phyloP scores from a whole-genome alignment of 2,329 filamentous ascomycete genomes.

The Apiospora koreana region DNA sequence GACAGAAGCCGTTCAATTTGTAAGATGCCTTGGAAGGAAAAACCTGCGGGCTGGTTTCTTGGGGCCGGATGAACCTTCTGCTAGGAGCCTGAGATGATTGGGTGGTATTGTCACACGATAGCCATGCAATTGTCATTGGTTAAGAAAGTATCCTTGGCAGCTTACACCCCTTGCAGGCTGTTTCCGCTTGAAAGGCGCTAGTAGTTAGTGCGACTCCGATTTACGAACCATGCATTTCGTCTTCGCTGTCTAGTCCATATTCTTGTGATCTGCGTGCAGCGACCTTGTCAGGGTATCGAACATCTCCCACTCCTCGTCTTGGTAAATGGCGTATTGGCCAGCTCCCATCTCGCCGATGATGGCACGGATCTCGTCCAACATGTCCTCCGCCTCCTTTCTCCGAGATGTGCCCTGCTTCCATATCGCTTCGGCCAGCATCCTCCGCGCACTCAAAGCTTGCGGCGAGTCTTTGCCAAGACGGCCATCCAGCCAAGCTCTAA shows the following conservation, averaged over 20 bases:
- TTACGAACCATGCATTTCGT: not conserved
- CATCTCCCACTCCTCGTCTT: constrained; percentile 16
- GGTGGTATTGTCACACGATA: too few species aligned
- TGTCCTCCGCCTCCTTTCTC: constrained; percentile 11
- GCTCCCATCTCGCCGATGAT: constrained; percentile 12
- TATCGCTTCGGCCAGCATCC: constrained; percentile 56
- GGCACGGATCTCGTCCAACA: constrained; percentile 12
- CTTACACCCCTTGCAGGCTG: too few species aligned
- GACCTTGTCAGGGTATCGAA: constrained; percentile 3
- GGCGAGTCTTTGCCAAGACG: constrained; percentile 88
- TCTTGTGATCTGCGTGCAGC: not conserved
- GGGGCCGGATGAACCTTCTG: too few species aligned
- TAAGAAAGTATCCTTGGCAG: too few species aligned
- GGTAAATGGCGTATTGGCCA: constrained; percentile 17
- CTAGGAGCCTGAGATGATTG: too few species aligned
- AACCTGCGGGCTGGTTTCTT: too few species aligned
- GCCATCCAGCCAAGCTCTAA: constrained; percentile 56
- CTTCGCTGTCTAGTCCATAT: not conserved
- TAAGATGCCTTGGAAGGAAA: too few species aligned
- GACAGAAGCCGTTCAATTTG: too few species aligned
- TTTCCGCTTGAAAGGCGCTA: too few species aligned
- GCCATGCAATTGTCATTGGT: too few species aligned
- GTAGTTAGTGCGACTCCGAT: too few species aligned
- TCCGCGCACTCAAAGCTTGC: constrained; percentile 57
- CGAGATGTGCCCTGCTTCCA: constrained; percentile 15